Base-by-base conservation (phyloP, 768 basidiomycete genomes). In the Lactifluus subvellereus region DNA sequence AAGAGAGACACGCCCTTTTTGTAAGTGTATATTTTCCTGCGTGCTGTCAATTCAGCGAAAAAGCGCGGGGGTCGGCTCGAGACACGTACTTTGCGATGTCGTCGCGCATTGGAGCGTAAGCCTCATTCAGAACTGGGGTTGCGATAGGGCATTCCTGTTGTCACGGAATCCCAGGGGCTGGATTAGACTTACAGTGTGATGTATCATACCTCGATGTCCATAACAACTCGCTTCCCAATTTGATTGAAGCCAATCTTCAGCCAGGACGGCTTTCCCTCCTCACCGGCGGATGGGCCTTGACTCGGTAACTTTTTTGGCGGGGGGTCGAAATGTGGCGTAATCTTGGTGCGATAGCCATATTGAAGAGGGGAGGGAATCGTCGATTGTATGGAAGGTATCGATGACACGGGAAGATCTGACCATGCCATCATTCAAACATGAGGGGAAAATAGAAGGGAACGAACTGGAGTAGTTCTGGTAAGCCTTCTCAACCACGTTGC, bases 251-350 rank as follows among this genome's bases (percentile, higher is more conserved):
- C 95, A 47, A 98, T 95, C 48, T 85, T 84, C 27, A 94, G 74
- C 84, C 91, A 91, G 49, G 82, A 77, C 13, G 87, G 84, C 62
- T 78, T 80, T n/a, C 33, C 62, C 14, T 63, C 57, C 16, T 68
- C 68, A 6, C 60, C 48, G 1, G 43, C 27, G 0, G 61, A 54
- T 3, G 65, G 13, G 18, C 70, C 67, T 43, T 72, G 69, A 53
- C 71, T 76, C 57, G 67, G 70, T 14, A 66, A 53, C 37, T 71
- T 69, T 59, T 79, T 84, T 1, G 83, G 81, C 0, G 93, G 86
- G 0, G 86, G 82, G 27, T 94, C 91, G 65, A 98, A 98, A 72
- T 99, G 97, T 0, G 97, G 97, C 0, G 97, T 98, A 57, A 99
- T 86, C 76, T 99, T 99, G 2, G 97, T 99, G 37, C 96, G 85